Evolutionary conservation across 495 filamentous ascomycete species (phyloP), one percentile per base, ranked within the genome.

Genomic region (Talaromyces liani): DNA sequence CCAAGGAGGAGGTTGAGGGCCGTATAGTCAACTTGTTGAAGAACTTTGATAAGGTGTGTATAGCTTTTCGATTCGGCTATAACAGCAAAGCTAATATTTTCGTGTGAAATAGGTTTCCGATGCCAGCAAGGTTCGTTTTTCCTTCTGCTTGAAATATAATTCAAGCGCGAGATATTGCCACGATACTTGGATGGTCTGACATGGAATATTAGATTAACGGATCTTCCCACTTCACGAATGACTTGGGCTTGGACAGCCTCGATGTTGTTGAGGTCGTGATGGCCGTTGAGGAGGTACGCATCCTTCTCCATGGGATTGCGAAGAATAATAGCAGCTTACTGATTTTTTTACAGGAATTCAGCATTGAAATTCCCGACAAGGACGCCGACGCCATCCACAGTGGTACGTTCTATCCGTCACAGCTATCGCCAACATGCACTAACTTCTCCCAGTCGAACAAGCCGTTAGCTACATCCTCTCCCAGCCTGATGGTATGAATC

Each of bases 341-440:
- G 59, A 78, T 47, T 49, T 66, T 45, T 63, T 24, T 45, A 76
- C 72, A 98, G 93, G 94, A 98, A 77, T 98, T 98, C 80, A 97
- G 92, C 86, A 94, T 98, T 80, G 94, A 98, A 85, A 98, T 98
- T 76, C 95, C 94, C 67, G 94, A 98, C 79, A 98, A 97, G 84
- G 93, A 97, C 72, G 95, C 94, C 67, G 94, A 98, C 80, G 83
- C 85, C 66, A 96, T 98, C 75, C 91, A 93, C 84, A 96, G 91
- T 73, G 87, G 93, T 97, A 92, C 67, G 93, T 83, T 29, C n/a
- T 18, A 41, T 20, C 18, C n/a, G 20, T 16, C 16, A 41, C 36
- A 63, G 65, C 65, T 54, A 63, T 27, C 53, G 63, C 62, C 39
- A 18, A 55, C 49, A 64, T 29, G 63, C 59, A 65, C 69, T 71